phyloP scores from a whole-genome alignment of 176 grass and related monocot species.

The Poa annua region DNA sequence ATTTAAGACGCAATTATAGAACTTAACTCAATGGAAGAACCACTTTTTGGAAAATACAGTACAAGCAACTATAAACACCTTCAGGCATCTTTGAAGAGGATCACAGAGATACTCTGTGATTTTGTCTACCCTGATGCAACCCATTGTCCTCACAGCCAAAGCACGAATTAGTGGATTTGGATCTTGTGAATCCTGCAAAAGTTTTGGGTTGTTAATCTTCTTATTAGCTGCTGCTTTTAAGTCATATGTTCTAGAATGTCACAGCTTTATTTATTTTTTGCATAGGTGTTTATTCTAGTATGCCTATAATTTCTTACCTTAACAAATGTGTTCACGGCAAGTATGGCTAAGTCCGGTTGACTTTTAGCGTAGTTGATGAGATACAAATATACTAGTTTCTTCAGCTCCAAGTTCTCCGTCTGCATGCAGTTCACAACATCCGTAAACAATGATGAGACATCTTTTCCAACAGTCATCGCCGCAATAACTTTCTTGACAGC shows the following conservation, averaged over 20 bases:
- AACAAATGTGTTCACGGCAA: slow-evolving; percentile 99
- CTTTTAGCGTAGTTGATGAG: slow-evolving; percentile 99
- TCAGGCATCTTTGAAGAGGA: slow-evolving; percentile 99
- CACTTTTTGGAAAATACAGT: slow-evolving; percentile 17
- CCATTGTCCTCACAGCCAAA: slow-evolving; percentile 99
- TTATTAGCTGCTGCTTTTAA: not conserved
- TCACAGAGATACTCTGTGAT: slow-evolving; percentile 99
- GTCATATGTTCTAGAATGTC: not conserved
- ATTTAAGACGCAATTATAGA: slow-evolving; percentile 23
- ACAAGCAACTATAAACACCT: slow-evolving; percentile 55
- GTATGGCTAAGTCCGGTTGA: slow-evolving; percentile 98
- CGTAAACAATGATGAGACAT: slow-evolving; percentile 96
- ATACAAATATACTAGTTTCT: slow-evolving; percentile 99
- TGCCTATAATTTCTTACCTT: slow-evolving; percentile 63
- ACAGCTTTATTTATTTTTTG: slow-evolving; percentile 2
- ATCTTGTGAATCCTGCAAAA: slow-evolving; percentile 94
- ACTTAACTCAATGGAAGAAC: slow-evolving; percentile 14
- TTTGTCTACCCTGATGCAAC: slow-evolving; percentile 98
- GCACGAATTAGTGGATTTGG: slow-evolving; percentile 97
- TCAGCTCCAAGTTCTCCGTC: slow-evolving; percentile 95
- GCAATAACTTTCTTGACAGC: slow-evolving; percentile 99
- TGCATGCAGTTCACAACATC: slow-evolving; percentile 99
- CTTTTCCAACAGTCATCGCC: slow-evolving; percentile 99
- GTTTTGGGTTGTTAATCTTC: slow-evolving; percentile 20
- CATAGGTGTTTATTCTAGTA: slow-evolving; percentile 22